These are phyloP conservation scores for Vanilla planifolia DNA, from an alignment of 106 monocot species.

Conservation along the genomic window DNA sequence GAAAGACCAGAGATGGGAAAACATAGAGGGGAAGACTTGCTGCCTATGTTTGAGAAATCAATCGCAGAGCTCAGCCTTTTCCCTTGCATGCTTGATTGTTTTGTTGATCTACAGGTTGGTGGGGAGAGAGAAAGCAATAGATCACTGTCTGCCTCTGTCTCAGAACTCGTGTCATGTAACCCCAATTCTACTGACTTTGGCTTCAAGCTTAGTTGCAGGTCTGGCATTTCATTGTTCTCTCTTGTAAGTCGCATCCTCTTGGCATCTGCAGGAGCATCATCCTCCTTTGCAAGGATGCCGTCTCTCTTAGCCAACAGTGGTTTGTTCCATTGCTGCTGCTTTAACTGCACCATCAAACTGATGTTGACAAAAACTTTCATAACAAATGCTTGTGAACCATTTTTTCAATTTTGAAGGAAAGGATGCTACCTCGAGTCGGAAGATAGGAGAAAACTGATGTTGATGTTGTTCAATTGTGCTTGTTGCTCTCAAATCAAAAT, in stretches of 20 bases:
- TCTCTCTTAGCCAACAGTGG: too few species aligned
- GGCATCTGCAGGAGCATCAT: background rate
- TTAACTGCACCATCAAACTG: background rate
- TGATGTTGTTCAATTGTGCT: background rate
- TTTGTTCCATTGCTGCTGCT: background rate
- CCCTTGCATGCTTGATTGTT: background rate
- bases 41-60: background rate
- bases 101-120: background rate
- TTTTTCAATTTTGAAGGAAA: background rate
- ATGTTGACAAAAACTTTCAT: background rate
- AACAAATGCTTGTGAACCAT: background rate
- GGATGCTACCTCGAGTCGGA: background rate
- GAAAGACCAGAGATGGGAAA: background rate
- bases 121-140: slow-evolving; percentile 6
- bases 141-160: background rate
- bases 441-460: background rate
- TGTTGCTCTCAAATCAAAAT: background rate
- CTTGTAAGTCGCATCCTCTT: background rate
- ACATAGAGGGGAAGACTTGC: background rate
- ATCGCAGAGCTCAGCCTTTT: background rate
- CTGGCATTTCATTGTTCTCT: background rate
- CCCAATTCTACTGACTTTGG: background rate
- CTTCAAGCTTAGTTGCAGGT: slow-evolving; percentile 1
- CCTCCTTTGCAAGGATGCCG: too few species aligned
- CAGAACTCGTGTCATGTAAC: background rate